Evolutionary conservation across 2,329 filamentous ascomycete genomes (phyloP).

Genomic region (Cadophora malorum): DNA sequence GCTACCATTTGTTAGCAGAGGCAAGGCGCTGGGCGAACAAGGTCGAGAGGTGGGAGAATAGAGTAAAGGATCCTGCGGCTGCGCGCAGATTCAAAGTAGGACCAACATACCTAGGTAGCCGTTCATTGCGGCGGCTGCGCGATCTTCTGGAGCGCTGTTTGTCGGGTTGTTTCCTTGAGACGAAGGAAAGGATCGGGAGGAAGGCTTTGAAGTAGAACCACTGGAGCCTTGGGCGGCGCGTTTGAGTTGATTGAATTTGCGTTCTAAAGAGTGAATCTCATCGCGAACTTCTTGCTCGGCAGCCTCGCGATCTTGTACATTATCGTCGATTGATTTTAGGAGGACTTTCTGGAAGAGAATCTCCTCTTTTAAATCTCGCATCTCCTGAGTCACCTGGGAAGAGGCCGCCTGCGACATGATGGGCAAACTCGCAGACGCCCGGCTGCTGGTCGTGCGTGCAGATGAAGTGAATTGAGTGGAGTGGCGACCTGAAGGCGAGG

Average conservation of each 20-base stretch:
- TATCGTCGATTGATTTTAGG: constrained; percentile 50
- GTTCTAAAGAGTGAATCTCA: constrained; percentile 46
- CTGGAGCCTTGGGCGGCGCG: constrained; percentile 28
- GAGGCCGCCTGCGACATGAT: constrained; percentile 31
- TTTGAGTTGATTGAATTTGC: constrained; percentile 27
- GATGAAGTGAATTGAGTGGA: neutral
- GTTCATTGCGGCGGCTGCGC: constrained; percentile 12
- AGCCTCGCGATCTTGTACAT: constrained; percentile 39
- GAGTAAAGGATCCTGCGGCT: constrained; percentile 5
- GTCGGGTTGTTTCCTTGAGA: neutral
- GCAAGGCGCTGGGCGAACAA: neutral
- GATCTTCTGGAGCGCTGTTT: neutral
- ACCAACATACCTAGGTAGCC: constrained; percentile 13
- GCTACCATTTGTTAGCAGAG: constrained; percentile 29
- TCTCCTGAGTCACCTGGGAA: constrained; percentile 13
- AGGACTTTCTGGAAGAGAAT: constrained; percentile 52
- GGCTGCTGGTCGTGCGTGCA: neutral
- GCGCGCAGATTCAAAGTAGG: constrained; percentile 2
- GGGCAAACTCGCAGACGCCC: constrained; percentile 26
- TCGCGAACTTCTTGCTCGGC: constrained; percentile 38
- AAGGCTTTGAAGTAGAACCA: constrained; percentile 10
- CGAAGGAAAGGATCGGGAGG: neutral
- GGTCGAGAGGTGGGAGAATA: neutral
- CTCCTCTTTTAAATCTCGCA: constrained; percentile 47
- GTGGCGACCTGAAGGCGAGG: constrained; percentile 12